Evolutionary conservation across 2,329 filamentous ascomycete genomes (phyloP).

Genomic region (Microcera coccophila): DNA sequence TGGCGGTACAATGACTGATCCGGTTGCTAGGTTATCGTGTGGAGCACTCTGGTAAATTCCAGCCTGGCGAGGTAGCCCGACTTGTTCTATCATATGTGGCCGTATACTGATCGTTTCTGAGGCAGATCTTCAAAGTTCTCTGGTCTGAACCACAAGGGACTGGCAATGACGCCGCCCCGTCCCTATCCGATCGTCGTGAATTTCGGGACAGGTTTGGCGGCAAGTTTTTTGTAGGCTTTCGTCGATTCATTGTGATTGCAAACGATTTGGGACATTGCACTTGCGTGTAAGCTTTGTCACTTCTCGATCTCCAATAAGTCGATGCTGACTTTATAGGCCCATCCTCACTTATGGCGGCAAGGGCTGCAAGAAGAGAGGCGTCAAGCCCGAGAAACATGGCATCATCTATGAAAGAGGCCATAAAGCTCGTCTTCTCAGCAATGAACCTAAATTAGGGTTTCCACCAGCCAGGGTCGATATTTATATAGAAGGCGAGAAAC

Average conservation of each 20-base stretch:
- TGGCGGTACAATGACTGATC: constrained; percentile 8
- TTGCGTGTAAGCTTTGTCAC: constrained; percentile 48
- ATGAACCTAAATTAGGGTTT: constrained; percentile 49
- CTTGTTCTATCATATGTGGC: too few species aligned
- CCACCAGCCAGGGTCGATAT: constrained; percentile 43
- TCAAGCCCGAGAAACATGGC: constrained; percentile 51
- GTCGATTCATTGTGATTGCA: constrained; percentile 52
- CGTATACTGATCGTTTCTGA: not conserved
- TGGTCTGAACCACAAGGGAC: constrained; percentile 51
- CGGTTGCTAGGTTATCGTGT: constrained; percentile 38
- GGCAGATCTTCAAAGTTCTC: constrained; percentile 52
- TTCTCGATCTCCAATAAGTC: not conserved
- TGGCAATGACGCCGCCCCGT: constrained; percentile 28
- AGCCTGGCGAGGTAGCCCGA: constrained; percentile 39
- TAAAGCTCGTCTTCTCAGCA: constrained; percentile 31
- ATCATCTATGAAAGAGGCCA: constrained; percentile 42
- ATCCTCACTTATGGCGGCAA: constrained; percentile 53
- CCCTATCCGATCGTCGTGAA: constrained; percentile 32
- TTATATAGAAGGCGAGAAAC: constrained; percentile 40
- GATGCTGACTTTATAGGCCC: constrained; percentile 37
- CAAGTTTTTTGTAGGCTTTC: constrained; percentile 46
- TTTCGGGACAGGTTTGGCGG: constrained; percentile 34
- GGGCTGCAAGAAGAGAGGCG: constrained; percentile 51
- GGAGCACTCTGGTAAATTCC: constrained; percentile 37
- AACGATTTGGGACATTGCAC: constrained; percentile 51